phyloP scores from a whole-genome alignment of 179 eudicot species.

The Amaranthus tricolor region DNA sequence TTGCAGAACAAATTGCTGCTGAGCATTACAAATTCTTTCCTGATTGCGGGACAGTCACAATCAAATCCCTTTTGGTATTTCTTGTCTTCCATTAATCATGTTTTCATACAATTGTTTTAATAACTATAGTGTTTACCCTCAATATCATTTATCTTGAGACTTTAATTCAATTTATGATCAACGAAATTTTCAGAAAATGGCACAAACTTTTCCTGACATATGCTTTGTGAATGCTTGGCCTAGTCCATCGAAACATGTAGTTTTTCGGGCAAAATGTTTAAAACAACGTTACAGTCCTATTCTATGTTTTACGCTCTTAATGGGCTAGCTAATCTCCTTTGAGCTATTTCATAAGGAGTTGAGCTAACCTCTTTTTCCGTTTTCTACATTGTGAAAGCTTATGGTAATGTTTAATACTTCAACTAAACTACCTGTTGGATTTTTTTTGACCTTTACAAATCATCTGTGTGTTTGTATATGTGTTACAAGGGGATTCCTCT shows the following conservation, averaged over 20 bases:
- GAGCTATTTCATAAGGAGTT: not conserved
- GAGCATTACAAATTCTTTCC: constrained; percentile 65
- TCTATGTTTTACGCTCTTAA: not conserved
- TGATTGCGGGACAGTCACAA: constrained; percentile 38
- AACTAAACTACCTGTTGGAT: not conserved
- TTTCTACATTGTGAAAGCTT: not conserved
- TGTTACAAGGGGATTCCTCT: not conserved
- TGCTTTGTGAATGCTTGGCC: not conserved
- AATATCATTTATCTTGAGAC: not conserved
- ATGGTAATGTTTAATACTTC: not conserved
- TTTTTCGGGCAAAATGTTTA: not conserved
- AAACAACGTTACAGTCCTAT: not conserved
- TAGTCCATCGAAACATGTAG: not conserved
- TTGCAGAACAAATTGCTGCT: constrained; percentile 37
- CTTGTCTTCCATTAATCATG: too few species aligned
- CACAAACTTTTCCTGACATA: not conserved
- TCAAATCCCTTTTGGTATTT: constrained; percentile 51
- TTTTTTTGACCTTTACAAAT: not conserved
- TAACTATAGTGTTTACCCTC: not conserved
- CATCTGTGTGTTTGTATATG: not conserved
- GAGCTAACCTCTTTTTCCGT: not conserved
- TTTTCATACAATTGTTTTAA: not conserved
- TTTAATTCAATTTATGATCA: not conserved
- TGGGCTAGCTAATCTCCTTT: not conserved
- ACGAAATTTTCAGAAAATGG: not conserved